Conservation (phyloP, 2,329 filamentous ascomycete genomes). For the Pleomassaria siparia region DNA sequence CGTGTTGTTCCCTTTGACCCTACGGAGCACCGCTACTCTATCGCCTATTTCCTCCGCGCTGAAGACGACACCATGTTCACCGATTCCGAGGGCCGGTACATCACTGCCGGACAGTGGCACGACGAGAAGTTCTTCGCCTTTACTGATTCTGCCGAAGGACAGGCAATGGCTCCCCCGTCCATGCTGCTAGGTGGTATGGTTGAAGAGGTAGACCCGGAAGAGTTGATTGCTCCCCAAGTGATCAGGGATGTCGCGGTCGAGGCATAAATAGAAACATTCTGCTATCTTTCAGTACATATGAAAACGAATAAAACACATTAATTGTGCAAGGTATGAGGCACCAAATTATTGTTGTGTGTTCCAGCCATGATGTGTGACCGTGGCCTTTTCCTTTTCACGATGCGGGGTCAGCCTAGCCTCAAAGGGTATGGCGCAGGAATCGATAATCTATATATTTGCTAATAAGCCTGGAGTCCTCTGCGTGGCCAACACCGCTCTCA, state of each 20-base stretch:
- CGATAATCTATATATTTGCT: no score
- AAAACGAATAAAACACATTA: no score
- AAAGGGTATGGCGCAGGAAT: no score
- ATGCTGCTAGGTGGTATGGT: constrained; percentile 31
- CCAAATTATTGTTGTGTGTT: no score
- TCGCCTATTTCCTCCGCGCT: constrained; percentile 61
- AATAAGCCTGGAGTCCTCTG: no score
- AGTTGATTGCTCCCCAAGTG: neutral
- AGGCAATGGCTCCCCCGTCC: constrained; percentile 19
- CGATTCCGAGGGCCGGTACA: constrained; percentile 56
- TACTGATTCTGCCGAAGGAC: constrained; percentile 22
- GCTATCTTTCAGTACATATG: no score
- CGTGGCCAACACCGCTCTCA: no score
- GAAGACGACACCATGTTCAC: constrained; percentile 60
- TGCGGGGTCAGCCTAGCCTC: no score
- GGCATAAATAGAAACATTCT: no score
- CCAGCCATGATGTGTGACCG: no score
- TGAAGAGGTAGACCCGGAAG: constrained; percentile 16
- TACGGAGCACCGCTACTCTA: constrained; percentile 59
- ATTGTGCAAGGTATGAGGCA: no score
- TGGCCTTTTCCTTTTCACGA: no score
- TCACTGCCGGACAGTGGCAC: constrained; percentile 51
- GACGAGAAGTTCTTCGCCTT: constrained; percentile 39
- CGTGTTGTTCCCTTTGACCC: constrained; percentile 57
- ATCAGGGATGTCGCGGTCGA: neutral